Percentiles rank a stretch among this genome's conserved stretches.
phyloP scores from a whole-genome alignment of 2,329 filamentous ascomycete species.

The Beauveria pseudobassiana region DNA sequence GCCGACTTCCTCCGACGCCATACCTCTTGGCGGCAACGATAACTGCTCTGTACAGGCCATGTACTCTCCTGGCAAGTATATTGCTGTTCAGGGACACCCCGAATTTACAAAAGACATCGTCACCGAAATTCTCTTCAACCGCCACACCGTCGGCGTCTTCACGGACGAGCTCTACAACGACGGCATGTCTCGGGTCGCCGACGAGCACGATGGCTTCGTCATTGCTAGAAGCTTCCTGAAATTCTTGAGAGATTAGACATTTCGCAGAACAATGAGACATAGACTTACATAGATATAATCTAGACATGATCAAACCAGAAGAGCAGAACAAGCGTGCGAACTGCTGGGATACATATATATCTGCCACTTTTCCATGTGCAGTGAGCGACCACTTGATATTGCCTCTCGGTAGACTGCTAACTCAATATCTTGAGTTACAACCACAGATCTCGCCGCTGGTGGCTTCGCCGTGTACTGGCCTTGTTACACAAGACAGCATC shows the following conservation, averaged over 20 bases:
- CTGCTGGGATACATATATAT: neutral
- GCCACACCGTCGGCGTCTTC: slow-evolving; percentile 63
- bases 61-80: slow-evolving; percentile 57
- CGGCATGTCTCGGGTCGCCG: slow-evolving; percentile 56
- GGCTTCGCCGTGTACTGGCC: no score
- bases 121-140: slow-evolving; percentile 55
- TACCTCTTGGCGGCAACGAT: slow-evolving; percentile 56
- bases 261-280: neutral
- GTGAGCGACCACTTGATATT: neutral
- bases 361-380: neutral
- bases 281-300: no score
- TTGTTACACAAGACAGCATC: neutral
- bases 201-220: slow-evolving; percentile 70
- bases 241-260: slow-evolving; percentile 55
- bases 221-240: slow-evolving; percentile 68
- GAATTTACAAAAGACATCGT: slow-evolving; percentile 72
- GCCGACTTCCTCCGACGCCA: slow-evolving; percentile 47
- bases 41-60: slow-evolving; percentile 73
- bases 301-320: neutral
- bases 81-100: slow-evolving; percentile 80
- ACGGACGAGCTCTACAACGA: slow-evolving; percentile 60
- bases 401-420: neutral
- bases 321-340: neutral
- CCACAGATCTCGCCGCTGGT: no score
- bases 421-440: neutral